Conservation (phyloP, 108 stramenopile species). For the Cyclotella cryptica region DNA sequence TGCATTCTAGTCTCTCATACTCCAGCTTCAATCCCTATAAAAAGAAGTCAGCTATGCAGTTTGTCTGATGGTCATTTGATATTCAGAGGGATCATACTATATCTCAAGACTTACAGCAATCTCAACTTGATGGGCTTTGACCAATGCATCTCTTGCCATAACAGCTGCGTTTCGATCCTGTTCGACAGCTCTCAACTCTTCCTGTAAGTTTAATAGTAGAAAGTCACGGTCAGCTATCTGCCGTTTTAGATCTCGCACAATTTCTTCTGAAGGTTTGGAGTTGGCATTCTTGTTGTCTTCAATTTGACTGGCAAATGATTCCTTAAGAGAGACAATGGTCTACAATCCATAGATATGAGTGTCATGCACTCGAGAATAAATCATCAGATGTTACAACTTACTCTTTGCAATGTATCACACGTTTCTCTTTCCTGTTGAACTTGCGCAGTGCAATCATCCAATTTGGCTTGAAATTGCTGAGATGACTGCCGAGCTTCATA, state of each 20-base stretch:
- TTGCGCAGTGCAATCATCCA: conserved; percentile 17
- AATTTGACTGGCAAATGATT: conserved; percentile 19
- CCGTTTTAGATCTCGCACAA: conserved; percentile 32
- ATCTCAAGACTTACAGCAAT: conserved; percentile 18
- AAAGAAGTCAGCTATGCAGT: background rate
- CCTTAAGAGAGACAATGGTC: conserved; percentile 20
- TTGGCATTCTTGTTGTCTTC: background rate
- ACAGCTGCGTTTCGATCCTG: conserved; percentile 40
- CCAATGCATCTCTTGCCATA: conserved; percentile 21
- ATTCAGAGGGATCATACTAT: background rate
- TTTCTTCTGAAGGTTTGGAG: conserved; percentile 6
- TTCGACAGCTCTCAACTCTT: conserved; percentile 21
- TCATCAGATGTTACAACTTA: background rate
- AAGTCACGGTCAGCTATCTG: conserved; percentile 30
- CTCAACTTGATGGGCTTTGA: conserved; percentile 25
- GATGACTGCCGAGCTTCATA: conserved; percentile 14
- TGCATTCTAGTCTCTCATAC: conserved; percentile 20
- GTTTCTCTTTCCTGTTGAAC: conserved; percentile 11
- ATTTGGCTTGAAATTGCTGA: conserved; percentile 19
- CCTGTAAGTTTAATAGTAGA: conserved; percentile 16
- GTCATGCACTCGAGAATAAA: background rate
- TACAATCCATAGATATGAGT: background rate
- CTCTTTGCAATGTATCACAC: conserved; percentile 15
- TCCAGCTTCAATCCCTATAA: conserved; percentile 17
- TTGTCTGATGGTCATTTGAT: background rate